phyloP scores from a whole-genome alignment of 1,139 yeast species.

The Nakaseomyces bracarensis region DNA sequence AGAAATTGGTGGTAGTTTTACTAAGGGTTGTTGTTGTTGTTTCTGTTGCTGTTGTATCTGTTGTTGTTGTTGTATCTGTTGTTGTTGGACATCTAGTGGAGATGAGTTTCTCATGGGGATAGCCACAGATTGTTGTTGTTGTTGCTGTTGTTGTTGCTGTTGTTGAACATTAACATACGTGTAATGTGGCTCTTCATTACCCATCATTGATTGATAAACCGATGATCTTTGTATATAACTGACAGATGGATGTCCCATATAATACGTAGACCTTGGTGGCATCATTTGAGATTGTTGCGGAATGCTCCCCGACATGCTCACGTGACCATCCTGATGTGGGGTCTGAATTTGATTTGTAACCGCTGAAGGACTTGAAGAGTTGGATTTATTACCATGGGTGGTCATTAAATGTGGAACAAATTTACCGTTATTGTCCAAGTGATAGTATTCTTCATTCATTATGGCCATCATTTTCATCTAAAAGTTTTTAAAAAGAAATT shows the following conservation, averaged over 20 bases:
- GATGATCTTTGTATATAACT: not conserved
- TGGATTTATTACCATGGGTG: not conserved
- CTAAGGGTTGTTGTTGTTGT: slow-evolving; percentile 8
- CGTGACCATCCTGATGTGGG: not conserved
- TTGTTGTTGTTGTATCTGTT: slow-evolving; percentile 2
- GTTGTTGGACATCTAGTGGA: slow-evolving; percentile 6
- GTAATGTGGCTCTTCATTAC: slow-evolving; percentile 1
- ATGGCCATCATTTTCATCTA: not conserved
- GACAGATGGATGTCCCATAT: not conserved
- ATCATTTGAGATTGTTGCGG: slow-evolving; percentile 2
- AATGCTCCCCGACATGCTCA: not conserved
- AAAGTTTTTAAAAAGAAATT: not conserved
- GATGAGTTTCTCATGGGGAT: slow-evolving; percentile 5
- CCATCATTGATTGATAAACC: not conserved
- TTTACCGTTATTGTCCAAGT: not conserved
- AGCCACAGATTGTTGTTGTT: not conserved
- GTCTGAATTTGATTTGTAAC: not conserved
- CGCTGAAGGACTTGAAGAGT: slow-evolving; percentile 2
- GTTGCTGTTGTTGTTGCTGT: not conserved
- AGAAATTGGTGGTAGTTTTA: slow-evolving; percentile 6
- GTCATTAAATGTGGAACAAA: not conserved
- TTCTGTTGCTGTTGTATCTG: slow-evolving; percentile 7
- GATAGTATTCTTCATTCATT: slow-evolving; percentile 1
- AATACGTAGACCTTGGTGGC: not conserved
- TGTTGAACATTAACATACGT: not conserved